These are phyloP conservation scores for Solanum pennellii DNA, from an alignment of 257 asterid species.

Conservation along the genomic window DNA sequence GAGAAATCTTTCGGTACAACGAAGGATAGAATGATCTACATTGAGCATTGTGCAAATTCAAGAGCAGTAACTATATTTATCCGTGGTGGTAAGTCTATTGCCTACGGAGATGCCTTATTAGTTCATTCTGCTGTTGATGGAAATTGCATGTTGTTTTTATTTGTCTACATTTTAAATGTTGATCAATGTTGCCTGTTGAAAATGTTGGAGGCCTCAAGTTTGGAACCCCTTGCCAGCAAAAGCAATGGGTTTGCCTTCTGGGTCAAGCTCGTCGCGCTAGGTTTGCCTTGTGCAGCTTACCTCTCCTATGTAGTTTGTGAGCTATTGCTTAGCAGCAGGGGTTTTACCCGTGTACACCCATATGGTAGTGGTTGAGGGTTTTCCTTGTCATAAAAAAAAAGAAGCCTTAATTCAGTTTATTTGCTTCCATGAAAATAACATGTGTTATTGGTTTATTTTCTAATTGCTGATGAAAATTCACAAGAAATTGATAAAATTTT, in stretches of 20 bases:
- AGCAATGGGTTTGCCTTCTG: too few species aligned
- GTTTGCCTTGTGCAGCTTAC: too few species aligned
- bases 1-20: conserved; percentile 94
- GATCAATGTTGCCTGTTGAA: background rate
- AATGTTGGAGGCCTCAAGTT: background rate
- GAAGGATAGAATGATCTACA: conserved; percentile 91
- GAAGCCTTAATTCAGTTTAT: background rate
- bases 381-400: too few species aligned
- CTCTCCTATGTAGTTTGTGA: too few species aligned
- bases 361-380: too few species aligned
- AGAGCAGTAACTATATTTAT: conserved; percentile 93
- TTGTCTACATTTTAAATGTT: background rate
- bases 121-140: background rate
- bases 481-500: background rate
- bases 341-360: too few species aligned
- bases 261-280: too few species aligned
- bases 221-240: too few species aligned
- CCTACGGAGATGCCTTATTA: background rate
- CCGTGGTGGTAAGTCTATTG: conserved; percentile 77
- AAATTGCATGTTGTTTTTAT: background rate
- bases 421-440: background rate
- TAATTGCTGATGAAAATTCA: background rate
- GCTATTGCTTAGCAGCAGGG: too few species aligned
- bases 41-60: conserved; percentile 98
- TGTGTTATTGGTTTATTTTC: background rate